phyloP scores from a whole-genome alignment of 179 eudicot species.

The Spergularia azorica region DNA sequence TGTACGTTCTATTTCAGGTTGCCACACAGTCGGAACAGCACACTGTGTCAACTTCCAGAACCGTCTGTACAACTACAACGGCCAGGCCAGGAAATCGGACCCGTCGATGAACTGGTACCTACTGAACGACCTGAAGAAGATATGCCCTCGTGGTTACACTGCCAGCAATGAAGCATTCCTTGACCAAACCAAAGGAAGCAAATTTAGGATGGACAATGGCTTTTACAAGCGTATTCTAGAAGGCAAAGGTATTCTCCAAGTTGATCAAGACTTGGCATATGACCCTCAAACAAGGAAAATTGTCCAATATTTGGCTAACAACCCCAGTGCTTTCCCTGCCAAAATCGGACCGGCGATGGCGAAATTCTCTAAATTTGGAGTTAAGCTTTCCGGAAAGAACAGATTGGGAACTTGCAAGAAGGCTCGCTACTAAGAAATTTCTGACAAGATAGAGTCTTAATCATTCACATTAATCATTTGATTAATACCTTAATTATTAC shows the following conservation, averaged over 20 bases:
- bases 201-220: constrained; percentile 29
- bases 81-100: constrained; percentile 16
- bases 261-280: constrained; percentile 26
- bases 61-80: constrained; percentile 28
- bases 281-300: constrained; percentile 24
- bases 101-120: constrained; percentile 13
- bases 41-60: constrained; percentile 31
- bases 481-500: no score
- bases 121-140: background rate
- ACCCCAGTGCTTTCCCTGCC: background rate
- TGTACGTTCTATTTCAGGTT: no score
- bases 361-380: constrained; percentile 27
- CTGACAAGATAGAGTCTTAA: no score
- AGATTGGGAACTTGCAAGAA: constrained; percentile 30
- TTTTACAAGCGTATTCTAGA: constrained; percentile 30
- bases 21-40: constrained; percentile 39
- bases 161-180: constrained; percentile 10
- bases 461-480: no score
- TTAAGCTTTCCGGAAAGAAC: constrained; percentile 29
- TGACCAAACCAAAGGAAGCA: constrained; percentile 27
- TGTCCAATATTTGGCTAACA: constrained; percentile 21
- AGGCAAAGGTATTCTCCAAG: constrained; percentile 24
- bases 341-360: constrained; percentile 30
- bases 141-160: constrained; percentile 22
- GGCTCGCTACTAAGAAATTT: constrained; percentile 1